Evolutionary conservation across 202 grass and related monocot species (phyloP), one percentile per base, ranked within the genome.

Genomic region (Miscanthus sacchariflorus): DNA sequence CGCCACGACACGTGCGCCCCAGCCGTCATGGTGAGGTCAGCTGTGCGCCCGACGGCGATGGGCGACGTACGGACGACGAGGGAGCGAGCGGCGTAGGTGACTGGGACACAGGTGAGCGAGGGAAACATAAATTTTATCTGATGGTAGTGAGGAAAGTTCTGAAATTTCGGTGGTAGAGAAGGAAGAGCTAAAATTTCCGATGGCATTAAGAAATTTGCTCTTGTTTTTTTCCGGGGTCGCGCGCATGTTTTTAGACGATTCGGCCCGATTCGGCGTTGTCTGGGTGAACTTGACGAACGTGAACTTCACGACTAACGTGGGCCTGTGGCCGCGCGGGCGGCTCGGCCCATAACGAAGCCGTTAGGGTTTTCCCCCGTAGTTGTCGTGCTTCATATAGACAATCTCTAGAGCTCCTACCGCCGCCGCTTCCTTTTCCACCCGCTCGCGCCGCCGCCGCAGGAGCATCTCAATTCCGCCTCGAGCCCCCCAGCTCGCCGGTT

Each of bases 281-380:
- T 2, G 9, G 8, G 64, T 67, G 13, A 66, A 66, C 4, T 12
- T 12, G 2, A 65, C 38, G 45, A 48, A 13, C 45, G 44, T 46
- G 11, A 46, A 46, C 11, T 46, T 12, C 2, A 46, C 45, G 18
- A 14, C 45, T 46, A 21, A n/a, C 36, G 3, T 74, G 71, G 71
- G 40, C 71, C 42, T 46, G 49, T 36, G 9, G 49, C 45, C 19
- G 7, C 2, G 8, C 19, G 3, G 17, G 23, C 33, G 17, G 5
- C 0, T 43, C 8, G 12, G 81, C 71, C 86, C 77, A 65, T 35
- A n/a, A 1, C 0, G 2, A 24, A 63, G 63, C 81, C 38, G 56
- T 10, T 88, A 91, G 90, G 85, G 86, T 81, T 91, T 85, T 21
- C 0, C 48, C 21, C 75, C 23, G 11, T 39, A 50, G 68, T 66